Evolutionary conservation across 441 rosid genomes (phyloP), one percentile per base, ranked within the genome.

Genomic region (Populus hybrid): DNA sequence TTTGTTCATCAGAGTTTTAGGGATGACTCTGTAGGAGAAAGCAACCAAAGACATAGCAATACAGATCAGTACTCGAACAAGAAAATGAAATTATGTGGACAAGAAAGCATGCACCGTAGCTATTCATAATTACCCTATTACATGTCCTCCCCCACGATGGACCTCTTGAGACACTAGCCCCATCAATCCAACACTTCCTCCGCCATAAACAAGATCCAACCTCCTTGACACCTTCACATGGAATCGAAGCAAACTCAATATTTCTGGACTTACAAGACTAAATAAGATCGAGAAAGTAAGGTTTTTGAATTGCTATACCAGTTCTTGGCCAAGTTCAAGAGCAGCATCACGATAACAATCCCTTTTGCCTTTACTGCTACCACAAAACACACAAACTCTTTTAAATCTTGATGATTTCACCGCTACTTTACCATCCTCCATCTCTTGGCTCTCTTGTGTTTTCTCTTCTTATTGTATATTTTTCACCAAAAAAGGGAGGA

Each of bases 181-280:
- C 98, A 94, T 94, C 26, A 95, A 85, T 38, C 98, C 99, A 83
- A 90, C 84, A 74, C 99, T 95, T 38, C 99, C 99, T 77, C 99
- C 99, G n/a, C 99, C 99, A 74, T 94, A 94, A 38, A 94, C 99
- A 75, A 95, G 95, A 84, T 89, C 91, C 86, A 95, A 56, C 73
- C 88, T 85, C 73, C 86, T 92, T 11, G 78, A 81, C 40, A 95
- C 90, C 99, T 95, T 61, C 28, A 61, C 29, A 21, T 9, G 10
- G 28, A 69, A 28, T 69, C 40, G 71, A 14, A 61, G 35, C 2
- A 42, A 26, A 36, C 45, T 21, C 65, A 9, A 61, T 10, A 23
- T 61, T 9, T 61, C 9, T 61, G 65, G 28, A 21, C 56, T 45
- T 45, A 0, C 26, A 33, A 2, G 2, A 18, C 61, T 8, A 59